Conservation (phyloP, 352 stramenopile genomes). For the Phytophthora colocasiae region DNA sequence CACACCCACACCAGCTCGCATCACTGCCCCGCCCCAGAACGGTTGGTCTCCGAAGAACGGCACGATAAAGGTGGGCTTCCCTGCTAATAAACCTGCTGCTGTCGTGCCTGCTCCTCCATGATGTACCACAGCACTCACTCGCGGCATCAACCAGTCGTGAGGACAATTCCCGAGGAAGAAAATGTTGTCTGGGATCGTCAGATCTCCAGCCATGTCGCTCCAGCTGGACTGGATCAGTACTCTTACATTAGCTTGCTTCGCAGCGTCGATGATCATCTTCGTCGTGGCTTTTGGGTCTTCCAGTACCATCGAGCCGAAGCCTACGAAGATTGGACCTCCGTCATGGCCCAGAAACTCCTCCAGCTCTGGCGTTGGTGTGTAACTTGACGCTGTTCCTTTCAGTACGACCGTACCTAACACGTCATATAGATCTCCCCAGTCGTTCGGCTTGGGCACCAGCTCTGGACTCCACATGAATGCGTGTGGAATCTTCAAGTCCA, state of each 20-base stretch:
- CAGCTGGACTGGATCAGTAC: constrained; percentile 92
- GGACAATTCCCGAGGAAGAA: constrained; percentile 72
- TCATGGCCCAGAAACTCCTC: constrained; percentile 47
- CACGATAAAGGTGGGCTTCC: constrained; percentile 93
- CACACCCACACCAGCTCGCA: constrained; percentile 80
- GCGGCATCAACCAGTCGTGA: constrained; percentile 93
- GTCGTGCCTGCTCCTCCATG: constrained; percentile 89
- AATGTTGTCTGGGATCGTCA: constrained; percentile 53
- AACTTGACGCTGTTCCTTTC: constrained; percentile 38
- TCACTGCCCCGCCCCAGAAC: constrained; percentile 92
- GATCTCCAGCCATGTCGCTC: constrained; percentile 67
- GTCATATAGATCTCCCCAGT: constrained; percentile 61
- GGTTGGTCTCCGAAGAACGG: constrained; percentile 96
- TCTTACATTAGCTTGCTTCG: constrained; percentile 55
- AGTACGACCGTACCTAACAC: constrained; percentile 59
- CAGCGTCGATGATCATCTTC: constrained; percentile 50
- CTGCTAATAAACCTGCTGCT: constrained; percentile 85
- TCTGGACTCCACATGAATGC: constrained; percentile 68
- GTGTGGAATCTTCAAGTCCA: constrained; percentile 59
- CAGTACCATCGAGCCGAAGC: constrained; percentile 95
- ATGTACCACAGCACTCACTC: constrained; percentile 85
- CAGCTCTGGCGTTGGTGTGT: constrained; percentile 28
- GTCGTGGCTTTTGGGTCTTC: constrained; percentile 64
- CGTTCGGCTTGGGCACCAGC: constrained; percentile 59
- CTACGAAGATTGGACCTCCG: constrained; percentile 90